phyloP scores from a whole-genome alignment of 2,329 filamentous ascomycete genomes.

The Nigrospora osmanthi region DNA sequence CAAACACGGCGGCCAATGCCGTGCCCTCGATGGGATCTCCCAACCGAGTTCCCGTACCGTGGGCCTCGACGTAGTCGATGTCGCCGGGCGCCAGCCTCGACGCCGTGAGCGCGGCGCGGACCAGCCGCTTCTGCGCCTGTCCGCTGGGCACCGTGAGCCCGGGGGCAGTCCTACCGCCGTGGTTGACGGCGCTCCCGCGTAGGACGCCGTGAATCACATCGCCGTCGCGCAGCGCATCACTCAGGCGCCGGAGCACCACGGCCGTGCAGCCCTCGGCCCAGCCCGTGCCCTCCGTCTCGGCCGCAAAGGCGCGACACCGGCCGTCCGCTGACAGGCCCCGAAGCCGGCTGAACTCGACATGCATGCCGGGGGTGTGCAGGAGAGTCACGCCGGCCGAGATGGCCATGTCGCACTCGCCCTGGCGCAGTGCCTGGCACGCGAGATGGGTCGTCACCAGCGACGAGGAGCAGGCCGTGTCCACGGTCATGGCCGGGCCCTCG shows the following conservation, averaged over 20 bases:
- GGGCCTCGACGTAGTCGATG: slow-evolving; percentile 15
- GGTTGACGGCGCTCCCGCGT: slow-evolving; percentile 21
- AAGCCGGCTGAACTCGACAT: slow-evolving; percentile 7
- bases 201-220: slow-evolving; percentile 25
- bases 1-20: slow-evolving; percentile 11
- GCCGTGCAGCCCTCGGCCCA: slow-evolving; percentile 32
- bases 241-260: slow-evolving; percentile 31
- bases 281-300: slow-evolving; percentile 31
- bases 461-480: slow-evolving; percentile 9
- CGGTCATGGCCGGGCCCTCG: slow-evolving; percentile 1
- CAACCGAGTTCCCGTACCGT: slow-evolving; percentile 21
- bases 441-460: slow-evolving; percentile 9
- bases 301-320: slow-evolving; percentile 23
- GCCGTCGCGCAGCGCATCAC: slow-evolving; percentile 30
- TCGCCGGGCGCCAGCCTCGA: slow-evolving; percentile 6
- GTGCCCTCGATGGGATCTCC: slow-evolving; percentile 5
- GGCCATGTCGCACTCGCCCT: slow-evolving; percentile 11
- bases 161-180: slow-evolving; percentile 24
- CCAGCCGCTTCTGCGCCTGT: slow-evolving; percentile 7
- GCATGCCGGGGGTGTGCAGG: slow-evolving; percentile 7
- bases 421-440: slow-evolving; percentile 10
- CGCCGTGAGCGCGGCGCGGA: slow-evolving; percentile 8
- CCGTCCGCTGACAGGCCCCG: slow-evolving; percentile 11
- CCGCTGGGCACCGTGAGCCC: slow-evolving; percentile 10
- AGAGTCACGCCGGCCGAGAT: slow-evolving; percentile 10